phyloP scores from a whole-genome alignment of 148 eudicot genomes.

The Nepenthes gracilis region DNA sequence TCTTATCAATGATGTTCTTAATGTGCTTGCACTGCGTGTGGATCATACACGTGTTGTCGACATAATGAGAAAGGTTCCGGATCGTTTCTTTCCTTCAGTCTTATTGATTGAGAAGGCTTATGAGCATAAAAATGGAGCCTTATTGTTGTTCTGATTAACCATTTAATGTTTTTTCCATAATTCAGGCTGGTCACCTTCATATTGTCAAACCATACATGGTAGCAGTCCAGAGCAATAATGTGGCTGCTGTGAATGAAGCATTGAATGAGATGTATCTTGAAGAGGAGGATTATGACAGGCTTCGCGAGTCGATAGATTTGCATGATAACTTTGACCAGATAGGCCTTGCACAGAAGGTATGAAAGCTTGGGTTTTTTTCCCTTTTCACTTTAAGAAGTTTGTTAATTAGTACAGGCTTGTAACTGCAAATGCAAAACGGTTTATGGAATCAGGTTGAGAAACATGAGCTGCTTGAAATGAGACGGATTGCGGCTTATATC shows the following conservation, averaged over 20 bases:
- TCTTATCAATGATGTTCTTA: slow-evolving; percentile 84
- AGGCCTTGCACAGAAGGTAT: slow-evolving; percentile 92
- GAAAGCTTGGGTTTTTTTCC: not conserved
- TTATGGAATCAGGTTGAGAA: slow-evolving; percentile 71
- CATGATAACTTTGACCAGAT: slow-evolving; percentile 98
- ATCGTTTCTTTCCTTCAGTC: not conserved
- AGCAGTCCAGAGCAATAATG: slow-evolving; percentile 94
- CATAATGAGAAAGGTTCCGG: slow-evolving; percentile 84
- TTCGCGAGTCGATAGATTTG: slow-evolving; percentile 82
- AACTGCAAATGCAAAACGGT: not conserved
- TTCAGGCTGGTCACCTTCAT: slow-evolving; percentile 86
- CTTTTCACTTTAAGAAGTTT: not conserved
- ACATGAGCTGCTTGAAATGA: slow-evolving; percentile 91
- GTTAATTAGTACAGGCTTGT: not conserved
- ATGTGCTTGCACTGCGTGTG: slow-evolving; percentile 91
- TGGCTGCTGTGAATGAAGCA: slow-evolving; percentile 92
- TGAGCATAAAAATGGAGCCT: not conserved
- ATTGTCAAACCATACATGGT: slow-evolving; percentile 99
- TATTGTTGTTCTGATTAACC: not conserved
- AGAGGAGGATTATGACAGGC: slow-evolving; percentile 95
- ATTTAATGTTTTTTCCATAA: not conserved
- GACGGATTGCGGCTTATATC: slow-evolving; percentile 94
- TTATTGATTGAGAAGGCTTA: not conserved
- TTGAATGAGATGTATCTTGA: slow-evolving; percentile 93
- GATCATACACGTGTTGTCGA: slow-evolving; percentile 96